Percentiles rank a stretch among this genome's conserved stretches.
Evolutionary conservation across 1,139 yeast genomes (phyloP).

Genomic region (Diutina sp.): DNA sequence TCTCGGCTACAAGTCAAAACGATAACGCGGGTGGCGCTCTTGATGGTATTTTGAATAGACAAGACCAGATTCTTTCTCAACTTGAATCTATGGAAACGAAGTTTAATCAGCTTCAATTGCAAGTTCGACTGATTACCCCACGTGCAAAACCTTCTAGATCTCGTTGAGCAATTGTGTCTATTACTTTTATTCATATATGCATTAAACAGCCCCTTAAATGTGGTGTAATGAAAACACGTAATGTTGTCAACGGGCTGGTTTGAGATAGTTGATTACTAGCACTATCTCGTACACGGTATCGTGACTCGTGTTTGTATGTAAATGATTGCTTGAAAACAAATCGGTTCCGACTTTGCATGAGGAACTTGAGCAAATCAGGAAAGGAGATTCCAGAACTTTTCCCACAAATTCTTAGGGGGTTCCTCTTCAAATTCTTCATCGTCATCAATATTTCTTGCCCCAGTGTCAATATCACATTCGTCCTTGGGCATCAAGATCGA

Average conservation of each 20-base stretch:
- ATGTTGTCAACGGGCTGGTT: not conserved
- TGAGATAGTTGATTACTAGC: not conserved
- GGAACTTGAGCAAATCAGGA: not conserved
- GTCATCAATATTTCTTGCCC: not conserved
- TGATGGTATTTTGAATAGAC: not conserved
- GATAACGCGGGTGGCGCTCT: not conserved
- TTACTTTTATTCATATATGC: not conserved
- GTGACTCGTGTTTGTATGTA: not conserved
- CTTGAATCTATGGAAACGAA: not conserved
- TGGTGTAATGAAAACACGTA: not conserved
- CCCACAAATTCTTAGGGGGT: not conserved
- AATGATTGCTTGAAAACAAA: not conserved
- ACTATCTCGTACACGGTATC: not conserved
- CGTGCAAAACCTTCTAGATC: not conserved
- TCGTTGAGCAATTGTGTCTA: not conserved
- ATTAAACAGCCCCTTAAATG: not conserved
- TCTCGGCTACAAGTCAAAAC: not conserved
- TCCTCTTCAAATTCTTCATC: not conserved
- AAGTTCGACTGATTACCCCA: not conserved
- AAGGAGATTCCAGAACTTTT: not conserved
- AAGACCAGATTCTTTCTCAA: not conserved
- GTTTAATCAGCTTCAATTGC: not conserved
- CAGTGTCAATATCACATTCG: conserved; percentile 1
- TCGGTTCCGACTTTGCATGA: not conserved
- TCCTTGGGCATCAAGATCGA: not conserved